Conservation (phyloP, 202 grass and related monocot genomes). For the Digitaria exilis region DNA sequence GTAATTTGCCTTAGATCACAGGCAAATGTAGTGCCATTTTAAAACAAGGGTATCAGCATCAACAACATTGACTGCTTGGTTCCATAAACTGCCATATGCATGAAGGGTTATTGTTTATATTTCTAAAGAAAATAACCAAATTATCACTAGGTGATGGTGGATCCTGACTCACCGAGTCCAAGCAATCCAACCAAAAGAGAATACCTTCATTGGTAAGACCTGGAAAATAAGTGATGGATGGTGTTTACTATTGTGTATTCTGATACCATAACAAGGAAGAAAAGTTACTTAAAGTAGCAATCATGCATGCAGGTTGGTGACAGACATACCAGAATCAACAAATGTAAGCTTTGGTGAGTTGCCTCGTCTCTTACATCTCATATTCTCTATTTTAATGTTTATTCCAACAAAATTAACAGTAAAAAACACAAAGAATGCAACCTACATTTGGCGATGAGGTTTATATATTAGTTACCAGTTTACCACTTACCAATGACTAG, state of each 20-base stretch:
- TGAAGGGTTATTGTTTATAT: conserved; percentile 26
- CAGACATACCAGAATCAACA: conserved; percentile 87
- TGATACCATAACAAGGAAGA: background rate
- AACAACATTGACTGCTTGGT: background rate
- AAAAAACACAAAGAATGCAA: conserved; percentile 10
- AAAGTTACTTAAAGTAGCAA: conserved; percentile 33
- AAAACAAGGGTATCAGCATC: conserved; percentile 9
- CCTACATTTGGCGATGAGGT: conserved; percentile 14
- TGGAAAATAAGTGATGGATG: conserved; percentile 29
- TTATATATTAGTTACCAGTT: conserved; percentile 12
- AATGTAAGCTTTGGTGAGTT: conserved; percentile 80
- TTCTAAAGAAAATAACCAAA: conserved; percentile 42
- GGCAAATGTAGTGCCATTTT: background rate
- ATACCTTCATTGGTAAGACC: conserved; percentile 95
- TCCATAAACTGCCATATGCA: conserved; percentile 12
- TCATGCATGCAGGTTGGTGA: conserved; percentile 81
- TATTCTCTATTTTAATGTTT: conserved; percentile 33
- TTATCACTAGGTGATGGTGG: conserved; percentile 86
- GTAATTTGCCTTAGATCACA: conserved; percentile 11
- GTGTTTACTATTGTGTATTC: conserved; percentile 13
- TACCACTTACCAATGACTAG: conserved; percentile 6
- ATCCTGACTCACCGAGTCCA: conserved; percentile 96
- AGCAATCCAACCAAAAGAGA: conserved; percentile 95
- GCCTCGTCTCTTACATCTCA: background rate
- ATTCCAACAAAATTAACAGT: conserved; percentile 3